Conservation (phyloP, 176 grass and related monocot species). For the Avena insularis region DNA sequence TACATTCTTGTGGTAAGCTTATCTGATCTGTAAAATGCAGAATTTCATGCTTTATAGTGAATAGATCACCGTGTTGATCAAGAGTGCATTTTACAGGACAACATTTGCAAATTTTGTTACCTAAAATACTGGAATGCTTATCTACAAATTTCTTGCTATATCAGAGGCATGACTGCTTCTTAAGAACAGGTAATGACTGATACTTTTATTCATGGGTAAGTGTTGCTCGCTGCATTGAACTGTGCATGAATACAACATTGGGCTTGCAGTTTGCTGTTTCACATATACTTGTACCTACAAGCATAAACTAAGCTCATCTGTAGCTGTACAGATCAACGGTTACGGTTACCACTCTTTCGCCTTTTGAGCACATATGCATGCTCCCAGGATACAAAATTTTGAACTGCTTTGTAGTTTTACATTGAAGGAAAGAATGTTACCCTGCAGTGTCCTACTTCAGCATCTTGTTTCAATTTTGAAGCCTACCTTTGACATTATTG, state of each 20-base stretch:
- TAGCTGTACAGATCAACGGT: not conserved
- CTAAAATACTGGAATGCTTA: slow-evolving; percentile 85
- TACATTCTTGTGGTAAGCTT: slow-evolving; percentile 81
- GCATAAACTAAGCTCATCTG: slow-evolving; percentile 6
- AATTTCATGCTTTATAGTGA: slow-evolving; percentile 37
- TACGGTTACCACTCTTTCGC: not conserved
- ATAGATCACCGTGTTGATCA: slow-evolving; percentile 26
- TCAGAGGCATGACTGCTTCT: slow-evolving; percentile 94
- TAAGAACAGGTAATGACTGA: slow-evolving; percentile 74
- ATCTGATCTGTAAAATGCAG: slow-evolving; percentile 33
- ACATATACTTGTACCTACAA: not conserved
- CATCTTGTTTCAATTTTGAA: slow-evolving; percentile 36
- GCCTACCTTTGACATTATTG: slow-evolving; percentile 40
- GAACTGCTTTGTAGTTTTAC: slow-evolving; percentile 34
- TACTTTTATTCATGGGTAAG: slow-evolving; percentile 10
- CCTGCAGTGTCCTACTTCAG: not conserved
- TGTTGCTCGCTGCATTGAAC: slow-evolving; percentile 1
- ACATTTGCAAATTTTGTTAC: slow-evolving; percentile 72
- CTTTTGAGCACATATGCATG: slow-evolving; percentile 10
- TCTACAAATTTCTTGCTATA: slow-evolving; percentile 85
- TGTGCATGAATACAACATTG: not conserved
- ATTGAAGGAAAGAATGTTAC: slow-evolving; percentile 31
- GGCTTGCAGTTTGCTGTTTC: slow-evolving; percentile 12
- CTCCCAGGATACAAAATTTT: slow-evolving; percentile 34
- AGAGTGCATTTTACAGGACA: slow-evolving; percentile 63